Conservation (phyloP, 2,329 filamentous ascomycete species). For the Huntiella abstrusa region DNA sequence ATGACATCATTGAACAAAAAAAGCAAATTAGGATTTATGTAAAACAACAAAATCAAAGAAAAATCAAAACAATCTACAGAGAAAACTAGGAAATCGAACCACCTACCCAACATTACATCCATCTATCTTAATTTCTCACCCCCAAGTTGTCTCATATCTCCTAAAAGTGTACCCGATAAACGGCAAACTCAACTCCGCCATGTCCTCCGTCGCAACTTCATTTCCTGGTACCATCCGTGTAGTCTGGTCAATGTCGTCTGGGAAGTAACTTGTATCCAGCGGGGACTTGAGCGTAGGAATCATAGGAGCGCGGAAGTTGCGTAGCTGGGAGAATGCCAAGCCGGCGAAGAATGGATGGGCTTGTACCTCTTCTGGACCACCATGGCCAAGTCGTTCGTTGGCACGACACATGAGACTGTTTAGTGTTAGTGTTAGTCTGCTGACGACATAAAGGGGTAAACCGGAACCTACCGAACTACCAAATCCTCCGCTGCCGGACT, state of each 20-base stretch:
- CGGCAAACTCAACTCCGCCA: conserved; percentile 85
- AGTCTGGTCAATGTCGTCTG: conserved; percentile 93
- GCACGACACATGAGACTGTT: conserved; percentile 83
- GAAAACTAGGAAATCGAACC: too few relatives aligned
- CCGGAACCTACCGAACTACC: conserved; percentile 55
- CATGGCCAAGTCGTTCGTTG: conserved; percentile 73
- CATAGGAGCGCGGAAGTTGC: conserved; percentile 85
- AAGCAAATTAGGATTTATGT: not conserved
- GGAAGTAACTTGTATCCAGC: conserved; percentile 96
- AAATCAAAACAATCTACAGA: not conserved
- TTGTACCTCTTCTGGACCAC: conserved; percentile 84
- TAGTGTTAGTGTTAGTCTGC: conserved; percentile 5
- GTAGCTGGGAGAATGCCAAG: conserved; percentile 83
- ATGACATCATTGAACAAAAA: too few relatives aligned
- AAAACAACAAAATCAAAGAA: not conserved
- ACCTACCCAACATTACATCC: too few relatives aligned
- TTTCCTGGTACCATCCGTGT: conserved; percentile 25
- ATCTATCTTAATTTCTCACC: not conserved
- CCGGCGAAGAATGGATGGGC: conserved; percentile 89
- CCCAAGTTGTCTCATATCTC: conserved; percentile 11
- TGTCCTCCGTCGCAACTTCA: conserved; percentile 36
- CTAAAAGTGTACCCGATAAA: conserved; percentile 28
- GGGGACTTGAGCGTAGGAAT: conserved; percentile 85
- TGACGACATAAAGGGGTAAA: conserved; percentile 14
- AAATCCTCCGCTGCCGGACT: conserved; percentile 79